A percentile compares a stretch with the other conserved stretches of the same genome.
Evolutionary conservation across 2,329 filamentous ascomycete genomes (phyloP).

Genomic region (Fusarium equiseti): DNA sequence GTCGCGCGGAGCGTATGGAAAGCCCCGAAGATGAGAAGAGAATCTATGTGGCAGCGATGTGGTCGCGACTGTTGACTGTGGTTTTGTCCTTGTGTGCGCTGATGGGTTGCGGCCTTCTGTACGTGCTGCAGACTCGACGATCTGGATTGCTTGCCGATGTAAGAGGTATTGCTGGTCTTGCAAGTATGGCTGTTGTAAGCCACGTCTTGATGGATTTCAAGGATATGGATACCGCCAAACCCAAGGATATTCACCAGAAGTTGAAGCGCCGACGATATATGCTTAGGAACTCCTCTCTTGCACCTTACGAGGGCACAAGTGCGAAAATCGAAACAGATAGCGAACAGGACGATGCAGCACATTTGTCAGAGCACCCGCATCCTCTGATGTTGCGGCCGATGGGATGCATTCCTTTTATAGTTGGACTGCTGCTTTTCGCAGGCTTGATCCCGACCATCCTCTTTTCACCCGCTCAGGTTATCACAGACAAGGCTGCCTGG

Average conservation of each 20-base stretch:
- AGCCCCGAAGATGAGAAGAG: slow-evolving; percentile 61
- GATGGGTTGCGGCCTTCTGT: slow-evolving; percentile 69
- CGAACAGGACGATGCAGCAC: slow-evolving; percentile 62
- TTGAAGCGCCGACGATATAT: slow-evolving; percentile 76
- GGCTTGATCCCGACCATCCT: slow-evolving; percentile 71
- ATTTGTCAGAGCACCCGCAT: slow-evolving; percentile 72
- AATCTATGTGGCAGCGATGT: slow-evolving; percentile 67
- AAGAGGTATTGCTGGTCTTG: slow-evolving; percentile 78
- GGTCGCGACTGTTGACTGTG: slow-evolving; percentile 71
- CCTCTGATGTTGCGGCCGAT: slow-evolving; percentile 74
- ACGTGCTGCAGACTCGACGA: slow-evolving; percentile 70
- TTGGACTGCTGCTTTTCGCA: slow-evolving; percentile 67
- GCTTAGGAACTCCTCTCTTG: slow-evolving; percentile 76
- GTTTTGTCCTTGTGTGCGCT: slow-evolving; percentile 69
- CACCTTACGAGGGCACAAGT: slow-evolving; percentile 69
- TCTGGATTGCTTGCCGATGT: slow-evolving; percentile 77
- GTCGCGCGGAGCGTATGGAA: slow-evolving; percentile 57
- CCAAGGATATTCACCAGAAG: slow-evolving; percentile 74
- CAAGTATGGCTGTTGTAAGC: slow-evolving; percentile 79
- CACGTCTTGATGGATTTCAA: slow-evolving; percentile 82
- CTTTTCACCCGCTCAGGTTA: slow-evolving; percentile 65
- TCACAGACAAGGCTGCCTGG: slow-evolving; percentile 74
- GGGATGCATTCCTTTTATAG: slow-evolving; percentile 71
- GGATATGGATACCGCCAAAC: slow-evolving; percentile 75
- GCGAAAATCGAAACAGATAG: slow-evolving; percentile 55